Evolutionary conservation across 1,284 basidiomycete species (phyloP).

Genomic region (Rhodotorula glutinis): DNA sequence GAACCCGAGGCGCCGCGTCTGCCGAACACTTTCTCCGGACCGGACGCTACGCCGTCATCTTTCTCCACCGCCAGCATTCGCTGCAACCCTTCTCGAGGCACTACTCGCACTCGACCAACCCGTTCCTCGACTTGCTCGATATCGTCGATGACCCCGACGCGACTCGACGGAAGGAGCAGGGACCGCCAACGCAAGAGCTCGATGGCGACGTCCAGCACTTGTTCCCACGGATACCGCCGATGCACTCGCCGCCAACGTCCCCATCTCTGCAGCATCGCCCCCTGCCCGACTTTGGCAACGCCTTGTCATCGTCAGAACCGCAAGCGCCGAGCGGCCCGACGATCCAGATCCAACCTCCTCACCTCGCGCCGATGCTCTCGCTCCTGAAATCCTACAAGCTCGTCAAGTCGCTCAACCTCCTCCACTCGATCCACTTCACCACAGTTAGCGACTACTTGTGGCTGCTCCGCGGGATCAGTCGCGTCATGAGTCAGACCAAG

Average conservation of each 20-base stretch:
- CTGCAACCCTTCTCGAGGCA: slow-evolving; percentile 94
- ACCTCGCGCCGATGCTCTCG: slow-evolving; percentile 60
- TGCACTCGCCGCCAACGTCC: slow-evolving; percentile 18
- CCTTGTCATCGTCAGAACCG: neutral
- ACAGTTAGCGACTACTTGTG: slow-evolving; percentile 97
- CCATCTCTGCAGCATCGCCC: neutral
- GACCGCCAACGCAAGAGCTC: neutral
- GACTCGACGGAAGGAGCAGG: slow-evolving; percentile 21
- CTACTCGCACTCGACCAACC: slow-evolving; percentile 96
- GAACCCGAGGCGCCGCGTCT: slow-evolving; percentile 93
- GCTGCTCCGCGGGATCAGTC: slow-evolving; percentile 75
- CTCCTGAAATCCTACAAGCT: slow-evolving; percentile 78
- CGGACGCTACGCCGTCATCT: slow-evolving; percentile 93
- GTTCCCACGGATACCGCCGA: slow-evolving; percentile 32
- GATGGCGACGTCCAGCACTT: neutral
- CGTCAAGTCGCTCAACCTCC: slow-evolving; percentile 66
- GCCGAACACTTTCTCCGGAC: slow-evolving; percentile 90
- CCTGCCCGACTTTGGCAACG: slow-evolving; percentile 4
- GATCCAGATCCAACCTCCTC: slow-evolving; percentile 38
- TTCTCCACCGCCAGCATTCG: slow-evolving; percentile 96
- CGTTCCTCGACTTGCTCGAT: slow-evolving; percentile 92
- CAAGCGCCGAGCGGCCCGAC: neutral
- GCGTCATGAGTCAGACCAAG: slow-evolving; percentile 48
- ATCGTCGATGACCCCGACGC: slow-evolving; percentile 53
- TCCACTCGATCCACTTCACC: slow-evolving; percentile 85